Evolutionary conservation across 495 filamentous ascomycete species (phyloP).

Genomic region (Filosporella fistucella): DNA sequence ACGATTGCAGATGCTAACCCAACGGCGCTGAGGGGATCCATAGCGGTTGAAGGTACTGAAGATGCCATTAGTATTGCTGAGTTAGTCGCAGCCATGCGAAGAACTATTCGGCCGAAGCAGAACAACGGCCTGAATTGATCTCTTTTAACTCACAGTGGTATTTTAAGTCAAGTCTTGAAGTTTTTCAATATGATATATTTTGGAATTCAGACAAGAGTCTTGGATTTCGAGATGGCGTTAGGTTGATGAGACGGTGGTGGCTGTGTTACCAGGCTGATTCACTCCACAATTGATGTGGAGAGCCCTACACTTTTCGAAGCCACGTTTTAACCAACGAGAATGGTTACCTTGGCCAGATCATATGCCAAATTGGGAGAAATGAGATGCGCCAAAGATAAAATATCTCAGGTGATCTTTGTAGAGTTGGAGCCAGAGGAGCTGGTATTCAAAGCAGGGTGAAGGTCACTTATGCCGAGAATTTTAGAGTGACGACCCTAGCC

Average conservation of each 20-base stretch:
- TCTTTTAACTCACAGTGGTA: not conserved
- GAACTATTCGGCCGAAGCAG: not conserved
- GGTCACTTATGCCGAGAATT: no score
- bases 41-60: slow-evolving; percentile 1
- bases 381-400: no score
- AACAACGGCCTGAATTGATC: not conserved
- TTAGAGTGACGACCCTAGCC: no score
- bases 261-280: not conserved
- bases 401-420: no score
- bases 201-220: not conserved
- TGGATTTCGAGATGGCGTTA: not conserved
- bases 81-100: not conserved
- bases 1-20: slow-evolving; percentile 27
- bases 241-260: not conserved
- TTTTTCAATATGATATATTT: not conserved
- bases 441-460: no score
- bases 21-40: slow-evolving; percentile 22
- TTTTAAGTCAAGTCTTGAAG: not conserved
- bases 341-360: no score
- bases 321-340: no score
- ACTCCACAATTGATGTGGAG: no score
- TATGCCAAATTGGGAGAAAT: no score
- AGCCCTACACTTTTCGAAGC: no score
- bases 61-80: not conserved
- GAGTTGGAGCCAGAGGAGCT: no score